phyloP scores from a whole-genome alignment of 148 eudicot species.

The Rhododendron vialii region DNA sequence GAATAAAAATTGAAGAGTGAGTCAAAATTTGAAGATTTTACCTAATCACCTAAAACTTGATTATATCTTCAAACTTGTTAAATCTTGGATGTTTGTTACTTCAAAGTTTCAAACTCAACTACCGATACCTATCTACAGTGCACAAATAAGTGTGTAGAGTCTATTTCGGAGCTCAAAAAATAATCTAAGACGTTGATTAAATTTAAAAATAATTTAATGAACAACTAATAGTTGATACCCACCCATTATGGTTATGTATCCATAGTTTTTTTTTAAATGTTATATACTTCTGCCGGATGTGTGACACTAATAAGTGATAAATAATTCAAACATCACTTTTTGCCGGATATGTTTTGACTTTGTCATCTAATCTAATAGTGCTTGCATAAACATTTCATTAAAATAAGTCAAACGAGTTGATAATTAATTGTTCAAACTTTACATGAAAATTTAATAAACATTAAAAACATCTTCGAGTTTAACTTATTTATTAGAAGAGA shows the following conservation, averaged over 20 bases:
- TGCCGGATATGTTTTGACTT: background rate
- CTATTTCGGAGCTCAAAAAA: no score
- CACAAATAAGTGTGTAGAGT: no score
- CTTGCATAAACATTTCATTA: no score
- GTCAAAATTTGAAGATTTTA: background rate
- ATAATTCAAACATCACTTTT: background rate
- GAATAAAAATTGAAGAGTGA: background rate
- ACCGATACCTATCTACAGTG: no score
- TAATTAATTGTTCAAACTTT: background rate
- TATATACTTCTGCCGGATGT: background rate
- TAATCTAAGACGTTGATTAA: no score
- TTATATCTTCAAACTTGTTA: background rate
- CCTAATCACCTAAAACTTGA: background rate
- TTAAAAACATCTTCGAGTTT: background rate
- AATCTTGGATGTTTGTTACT: background rate
- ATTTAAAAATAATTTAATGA: no score
- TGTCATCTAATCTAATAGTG: background rate
- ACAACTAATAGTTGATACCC: no score
- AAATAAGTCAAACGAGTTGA: background rate
- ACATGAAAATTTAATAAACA: background rate
- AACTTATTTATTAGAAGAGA: background rate
- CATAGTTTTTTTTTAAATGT: no score
- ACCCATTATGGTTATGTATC: rapidly evolving
- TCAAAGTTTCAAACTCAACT: no score
- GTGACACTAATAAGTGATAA: no score